Evolutionary conservation across 2,329 filamentous ascomycete genomes (phyloP), one percentile per base, ranked within the genome.

Genomic region (Aquanectria penicillioides): DNA sequence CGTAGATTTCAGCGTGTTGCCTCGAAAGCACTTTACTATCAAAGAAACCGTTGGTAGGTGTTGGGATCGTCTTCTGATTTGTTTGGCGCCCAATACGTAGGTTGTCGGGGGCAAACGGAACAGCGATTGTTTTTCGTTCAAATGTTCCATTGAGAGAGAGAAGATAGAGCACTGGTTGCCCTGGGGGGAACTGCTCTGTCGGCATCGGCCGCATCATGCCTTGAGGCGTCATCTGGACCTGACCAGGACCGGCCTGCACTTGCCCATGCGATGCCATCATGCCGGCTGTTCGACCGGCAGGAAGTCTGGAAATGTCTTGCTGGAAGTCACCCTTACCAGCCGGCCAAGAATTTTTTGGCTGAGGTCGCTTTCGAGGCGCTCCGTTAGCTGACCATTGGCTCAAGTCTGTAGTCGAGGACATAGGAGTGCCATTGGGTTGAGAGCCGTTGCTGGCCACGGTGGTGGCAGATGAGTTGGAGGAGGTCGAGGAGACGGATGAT

Each of bases 11-110:
- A 29, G 95, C 95, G 75, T 99, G 95, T 74, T 97, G 93, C 69
- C 95, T 86, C 33, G 95, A 98, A 20, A 99, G 85, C 22, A 99
- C 95, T 77, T 99, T 99, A 48, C 94, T 98, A 75, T 99, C 95
- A 72, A 99, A 99, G 76, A 91, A 99, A 29, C 95, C 95, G 77
- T 99, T 99, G 60, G 89, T 80, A 1, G 93, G 89, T 0, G 94
- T 97, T 0, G 95, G 95, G 11, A 96, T 86, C 0, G 95, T 98
- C 77, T 97, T 98, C 65, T 93, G 92, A 76, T 99, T 99, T 17
- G 95, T 99, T 77, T 99, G 95, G 43, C 95, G 90, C 38, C 95
- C 95, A 71, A 99, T 97, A 63, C 93, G 89, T 46, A 99, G 82
- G 34, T 92, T 90, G n/a, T 98, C 94, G n/a, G 95, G 95, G 64